Base-by-base conservation (phyloP, 768 basidiomycete genomes). In the Rhizopogon sp. region DNA sequence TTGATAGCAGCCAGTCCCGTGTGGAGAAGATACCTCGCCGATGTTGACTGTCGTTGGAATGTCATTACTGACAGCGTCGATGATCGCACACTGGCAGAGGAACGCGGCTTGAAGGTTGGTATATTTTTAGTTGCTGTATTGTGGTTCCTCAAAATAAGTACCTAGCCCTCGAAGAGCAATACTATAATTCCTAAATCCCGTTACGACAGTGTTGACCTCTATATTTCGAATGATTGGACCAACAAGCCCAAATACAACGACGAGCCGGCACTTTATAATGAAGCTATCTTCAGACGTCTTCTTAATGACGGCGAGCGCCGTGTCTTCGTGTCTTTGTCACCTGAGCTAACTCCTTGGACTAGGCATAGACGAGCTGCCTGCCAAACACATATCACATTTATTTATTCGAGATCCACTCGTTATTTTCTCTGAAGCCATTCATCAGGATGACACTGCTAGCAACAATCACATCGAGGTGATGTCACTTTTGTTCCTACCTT, bases 1-100 rank as follows among this genome's bases (percentile, higher is more conserved):
- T 73, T 98, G 65, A 93, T 90, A 1, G 97, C 95, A 28, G 92
- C 93, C 1, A 95, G 95, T 66, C 97, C 97, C 3, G 79, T 92
- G 13, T 99, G 92, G 84, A 81, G 97, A 57, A 97, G 97, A 5
- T 88, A 92, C 68, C 81, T 99, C 43, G 87, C 95, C 40, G 95
- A 99, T 67, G 95, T 98, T 6, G 97, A 99, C 73, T 97, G 92
- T 65, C 84, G 97, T 42, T 99, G 97, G 97, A 92, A 98, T 64
- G 97, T 99, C 9, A 97, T 99, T 59, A 89, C 97, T 9, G 97
- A 90, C 17, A 93, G 92, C 63, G 96, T 99, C 0, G 97, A 99
- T 65, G 96, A 98, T 71, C 84, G 97, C 50, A 98, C 94, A 13
- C 84, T n/a, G n/a, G n/a, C 88, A 58, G 96, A 98, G 68, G 97